A percentile compares a stretch with the other conserved stretches of the same genome.
Conservation (phyloP, 2,329 filamentous ascomycete genomes). For the Verticillium tricorpus region DNA sequence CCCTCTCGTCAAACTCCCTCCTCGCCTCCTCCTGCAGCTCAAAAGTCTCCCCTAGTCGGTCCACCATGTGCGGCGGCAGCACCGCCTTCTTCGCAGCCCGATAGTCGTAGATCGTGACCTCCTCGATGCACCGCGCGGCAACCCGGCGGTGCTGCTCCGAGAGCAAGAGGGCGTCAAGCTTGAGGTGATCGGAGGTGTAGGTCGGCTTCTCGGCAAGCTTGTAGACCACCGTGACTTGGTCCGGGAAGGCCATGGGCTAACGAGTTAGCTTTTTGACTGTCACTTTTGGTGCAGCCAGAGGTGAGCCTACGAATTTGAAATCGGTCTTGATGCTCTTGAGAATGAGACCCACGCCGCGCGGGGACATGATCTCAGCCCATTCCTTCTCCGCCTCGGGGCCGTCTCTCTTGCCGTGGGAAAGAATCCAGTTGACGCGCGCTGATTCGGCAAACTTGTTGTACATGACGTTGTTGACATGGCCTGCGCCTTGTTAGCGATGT, state of each 20-base stretch:
- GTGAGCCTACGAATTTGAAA: slow-evolving; percentile 73
- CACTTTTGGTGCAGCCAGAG: neutral
- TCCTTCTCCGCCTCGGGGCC: slow-evolving; percentile 55
- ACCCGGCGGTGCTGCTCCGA: slow-evolving; percentile 70
- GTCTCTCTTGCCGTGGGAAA: slow-evolving; percentile 60
- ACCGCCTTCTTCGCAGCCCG: slow-evolving; percentile 27
- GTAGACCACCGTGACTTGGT: slow-evolving; percentile 79
- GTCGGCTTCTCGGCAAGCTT: slow-evolving; percentile 57
- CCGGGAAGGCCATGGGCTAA: slow-evolving; percentile 78
- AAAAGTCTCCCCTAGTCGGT: slow-evolving; percentile 29
- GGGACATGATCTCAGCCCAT: slow-evolving; percentile 68
- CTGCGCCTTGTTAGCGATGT: slow-evolving; percentile 11
- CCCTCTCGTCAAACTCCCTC: slow-evolving; percentile 11
- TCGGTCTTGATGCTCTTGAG: slow-evolving; percentile 75
- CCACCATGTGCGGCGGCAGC: slow-evolving; percentile 36
- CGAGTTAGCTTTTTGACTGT: neutral
- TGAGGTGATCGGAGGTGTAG: slow-evolving; percentile 41
- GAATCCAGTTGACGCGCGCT: slow-evolving; percentile 72
- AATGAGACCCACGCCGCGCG: slow-evolving; percentile 66
- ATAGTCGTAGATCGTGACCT: slow-evolving; percentile 72
- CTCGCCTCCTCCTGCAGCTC: slow-evolving; percentile 23
- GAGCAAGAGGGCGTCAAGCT: slow-evolving; percentile 60
- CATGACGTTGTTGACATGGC: slow-evolving; percentile 80
- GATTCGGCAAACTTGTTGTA: slow-evolving; percentile 84
- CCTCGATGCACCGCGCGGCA: slow-evolving; percentile 72